A percentile compares a stretch with the other conserved stretches of the same genome.
These are phyloP conservation scores for Ascochyta lentis DNA, from an alignment of 2,329 filamentous ascomycete species.

Conservation along the genomic window DNA sequence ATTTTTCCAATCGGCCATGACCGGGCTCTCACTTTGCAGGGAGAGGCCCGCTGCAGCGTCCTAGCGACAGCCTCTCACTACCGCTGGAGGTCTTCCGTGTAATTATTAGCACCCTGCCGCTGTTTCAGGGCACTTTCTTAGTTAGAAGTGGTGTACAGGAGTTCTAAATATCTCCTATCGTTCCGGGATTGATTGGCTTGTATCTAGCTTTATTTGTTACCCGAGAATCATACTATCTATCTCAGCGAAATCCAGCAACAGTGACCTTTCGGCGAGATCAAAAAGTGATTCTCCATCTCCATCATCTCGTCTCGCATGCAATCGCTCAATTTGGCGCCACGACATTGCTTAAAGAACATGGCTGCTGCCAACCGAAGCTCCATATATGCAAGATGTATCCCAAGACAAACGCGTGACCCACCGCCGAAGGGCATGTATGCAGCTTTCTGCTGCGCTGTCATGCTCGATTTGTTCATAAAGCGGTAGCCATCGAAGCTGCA, in stretches of 20 bases:
- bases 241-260: constrained; percentile 46
- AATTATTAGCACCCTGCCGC: too few relatives aligned
- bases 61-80: too few relatives aligned
- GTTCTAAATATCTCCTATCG: too few relatives aligned
- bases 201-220: too few relatives aligned
- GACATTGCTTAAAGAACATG: constrained; percentile 58
- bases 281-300: constrained; percentile 50
- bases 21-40: neutral
- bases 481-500: constrained; percentile 42
- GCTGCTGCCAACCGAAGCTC: constrained; percentile 60
- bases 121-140: too few relatives aligned
- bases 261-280: constrained; percentile 51
- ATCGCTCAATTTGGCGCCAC: constrained; percentile 30
- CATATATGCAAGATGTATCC: constrained; percentile 68
- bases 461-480: constrained; percentile 30
- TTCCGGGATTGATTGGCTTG: too few relatives aligned
- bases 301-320: constrained; percentile 46
- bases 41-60: too few relatives aligned
- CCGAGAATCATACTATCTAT: neutral
- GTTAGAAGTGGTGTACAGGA: too few relatives aligned
- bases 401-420: constrained; percentile 71
- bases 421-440: constrained; percentile 72
- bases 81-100: too few relatives aligned
- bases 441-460: constrained; percentile 48
- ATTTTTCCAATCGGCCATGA: constrained; percentile 1